Conservation (phyloP, 2,329 filamentous ascomycete genomes). For the Penicillium sp. region DNA sequence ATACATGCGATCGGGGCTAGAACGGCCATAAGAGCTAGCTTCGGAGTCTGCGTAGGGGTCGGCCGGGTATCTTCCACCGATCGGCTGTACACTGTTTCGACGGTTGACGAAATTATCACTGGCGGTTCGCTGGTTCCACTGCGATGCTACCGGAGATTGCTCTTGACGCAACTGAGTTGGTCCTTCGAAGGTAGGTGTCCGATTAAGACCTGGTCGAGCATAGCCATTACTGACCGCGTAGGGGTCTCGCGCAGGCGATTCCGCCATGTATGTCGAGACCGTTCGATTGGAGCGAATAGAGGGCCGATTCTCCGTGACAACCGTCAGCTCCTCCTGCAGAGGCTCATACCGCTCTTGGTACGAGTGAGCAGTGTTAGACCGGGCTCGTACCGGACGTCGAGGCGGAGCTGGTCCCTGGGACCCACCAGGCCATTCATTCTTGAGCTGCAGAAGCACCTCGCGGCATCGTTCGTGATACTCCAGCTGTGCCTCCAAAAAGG, state of each 20-base stretch:
- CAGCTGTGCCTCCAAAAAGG: slow-evolving; percentile 85
- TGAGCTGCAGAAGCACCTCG: slow-evolving; percentile 73
- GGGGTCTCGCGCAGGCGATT: slow-evolving; percentile 43
- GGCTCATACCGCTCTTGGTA: slow-evolving; percentile 61
- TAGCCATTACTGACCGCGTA: slow-evolving; percentile 45
- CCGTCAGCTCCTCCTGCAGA: slow-evolving; percentile 57
- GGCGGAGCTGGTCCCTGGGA: slow-evolving; percentile 27
- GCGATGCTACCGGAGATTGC: slow-evolving; percentile 49
- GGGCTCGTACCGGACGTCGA: slow-evolving; percentile 54
- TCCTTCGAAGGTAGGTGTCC: slow-evolving; percentile 62
- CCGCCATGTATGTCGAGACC: slow-evolving; percentile 36
- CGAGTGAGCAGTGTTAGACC: slow-evolving; percentile 66
- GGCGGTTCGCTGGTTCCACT: slow-evolving; percentile 53
- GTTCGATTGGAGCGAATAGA: slow-evolving; percentile 53
- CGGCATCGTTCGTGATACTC: slow-evolving; percentile 89
- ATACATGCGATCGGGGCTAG: slow-evolving; percentile 52
- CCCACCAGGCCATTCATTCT: slow-evolving; percentile 68
- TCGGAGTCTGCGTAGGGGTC: slow-evolving; percentile 55
- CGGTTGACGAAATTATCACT: slow-evolving; percentile 57
- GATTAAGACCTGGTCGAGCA: slow-evolving; percentile 51
- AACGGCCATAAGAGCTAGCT: slow-evolving; percentile 49
- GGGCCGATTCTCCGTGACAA: slow-evolving; percentile 52
- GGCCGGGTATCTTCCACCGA: slow-evolving; percentile 41
- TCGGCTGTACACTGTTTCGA: slow-evolving; percentile 51
- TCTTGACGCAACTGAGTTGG: slow-evolving; percentile 56